Base-by-base conservation (phyloP, 768 basidiomycete species). In the Suillus lakei region DNA sequence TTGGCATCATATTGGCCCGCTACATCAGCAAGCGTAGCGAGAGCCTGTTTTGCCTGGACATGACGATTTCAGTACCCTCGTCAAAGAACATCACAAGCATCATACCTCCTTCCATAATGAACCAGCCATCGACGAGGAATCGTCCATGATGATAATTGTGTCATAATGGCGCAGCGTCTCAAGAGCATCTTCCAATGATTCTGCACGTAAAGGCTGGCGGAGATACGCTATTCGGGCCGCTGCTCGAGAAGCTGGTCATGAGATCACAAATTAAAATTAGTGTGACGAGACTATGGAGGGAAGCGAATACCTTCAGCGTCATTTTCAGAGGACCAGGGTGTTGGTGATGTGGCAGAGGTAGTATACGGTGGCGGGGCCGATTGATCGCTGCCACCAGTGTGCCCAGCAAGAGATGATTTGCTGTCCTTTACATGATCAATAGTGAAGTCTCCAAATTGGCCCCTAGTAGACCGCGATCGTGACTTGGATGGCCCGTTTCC, bases 111-210 rank as follows among this genome's bases (percentile, higher is more conserved):
- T 58, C 89, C 89, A 90, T 13, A 77, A 76, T 2, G 59, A 54
- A 3, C 80, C 81, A 21, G 68, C 64, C 88, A 90, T 89, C 4
- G 87, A 88, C 8, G 72, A 73, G 5, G 88, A 89, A 71, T 90
- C 88, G 72, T 88, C 87, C 62, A 90, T 78, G 46, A 90, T 72
- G 51, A 89, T 74, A 13, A 88, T 80, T 0, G 87, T 89, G 62
- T 89, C 81, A 66, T 86, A 89, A 61, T 80, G 73, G 36, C 73
- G 68, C 5, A 88, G 71, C 39, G 74, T 78, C 36, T 82, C 74
- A 1, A 77, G 59, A 1, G 73, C 77, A 15, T 77, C 67, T 62
- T 77, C 77, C 51, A 64, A 67, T 0, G 73, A 77, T 26, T 77
- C 70, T 3, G 62, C 65, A 18, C 71, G 71, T 68, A 77, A 66